Percentiles rank a stretch among this genome's conserved stretches.
Conservation (phyloP, 164 flowering plant species). For the Kingdonia uniflora region DNA sequence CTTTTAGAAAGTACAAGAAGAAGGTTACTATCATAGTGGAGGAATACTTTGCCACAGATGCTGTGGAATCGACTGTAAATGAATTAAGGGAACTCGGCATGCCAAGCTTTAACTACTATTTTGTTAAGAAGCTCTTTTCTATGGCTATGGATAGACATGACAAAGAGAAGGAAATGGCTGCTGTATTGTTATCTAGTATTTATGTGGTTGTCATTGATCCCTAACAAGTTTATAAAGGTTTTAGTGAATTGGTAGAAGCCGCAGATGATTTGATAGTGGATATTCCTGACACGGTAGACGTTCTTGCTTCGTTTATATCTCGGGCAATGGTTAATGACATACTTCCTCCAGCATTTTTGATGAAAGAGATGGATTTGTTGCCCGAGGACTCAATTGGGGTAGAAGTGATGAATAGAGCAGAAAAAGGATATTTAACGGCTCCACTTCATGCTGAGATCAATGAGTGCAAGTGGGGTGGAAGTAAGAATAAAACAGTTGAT, state of each 20-base stretch:
- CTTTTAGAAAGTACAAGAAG: slow-evolving; percentile 49
- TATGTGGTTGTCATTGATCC: slow-evolving; percentile 61
- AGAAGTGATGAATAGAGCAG: slow-evolving; percentile 50
- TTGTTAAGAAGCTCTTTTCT: slow-evolving; percentile 74
- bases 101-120: slow-evolving; percentile 39
- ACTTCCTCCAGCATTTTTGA: slow-evolving; percentile 73
- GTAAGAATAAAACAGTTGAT: slow-evolving; percentile 56
- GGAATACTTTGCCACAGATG: slow-evolving; percentile 70
- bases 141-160: slow-evolving; percentile 78
- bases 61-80: slow-evolving; percentile 41
- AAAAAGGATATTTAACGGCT: slow-evolving; percentile 62
- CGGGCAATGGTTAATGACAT: slow-evolving; percentile 85
- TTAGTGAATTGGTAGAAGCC: slow-evolving; percentile 42
- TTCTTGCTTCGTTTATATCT: slow-evolving; percentile 65
- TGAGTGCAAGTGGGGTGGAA: slow-evolving; percentile 70
- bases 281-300: slow-evolving; percentile 64
- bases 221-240: slow-evolving; percentile 58
- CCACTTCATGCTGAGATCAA: slow-evolving; percentile 70
- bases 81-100: slow-evolving; percentile 54
- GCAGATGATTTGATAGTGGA: slow-evolving; percentile 77
- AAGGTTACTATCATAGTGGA: slow-evolving; percentile 51
- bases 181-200: slow-evolving; percentile 54
- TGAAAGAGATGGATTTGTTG: slow-evolving; percentile 28
- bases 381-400: slow-evolving; percentile 44
- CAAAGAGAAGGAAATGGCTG: slow-evolving; percentile 79